phyloP scores from a whole-genome alignment of 768 basidiomycete genomes.

The Tephrocybe sp. region DNA sequence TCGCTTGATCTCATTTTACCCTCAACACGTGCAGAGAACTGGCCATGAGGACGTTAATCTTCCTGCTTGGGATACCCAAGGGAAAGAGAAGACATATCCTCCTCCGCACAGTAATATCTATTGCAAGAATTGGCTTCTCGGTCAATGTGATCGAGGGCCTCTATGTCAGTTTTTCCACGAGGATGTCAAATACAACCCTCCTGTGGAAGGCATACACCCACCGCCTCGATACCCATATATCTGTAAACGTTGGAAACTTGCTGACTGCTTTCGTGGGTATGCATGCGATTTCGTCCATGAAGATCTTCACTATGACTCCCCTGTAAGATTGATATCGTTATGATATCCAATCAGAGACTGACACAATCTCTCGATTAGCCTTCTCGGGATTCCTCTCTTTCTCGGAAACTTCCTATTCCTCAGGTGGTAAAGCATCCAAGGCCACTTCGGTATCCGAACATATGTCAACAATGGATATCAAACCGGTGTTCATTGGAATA shows the following conservation, averaged over 20 bases:
- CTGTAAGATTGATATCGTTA: neutral
- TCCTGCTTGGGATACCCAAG: constrained; percentile 1
- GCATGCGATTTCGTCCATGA: constrained; percentile 13
- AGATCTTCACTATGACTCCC: constrained; percentile 13
- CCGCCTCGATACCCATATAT: constrained; percentile 9
- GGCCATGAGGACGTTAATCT: neutral
- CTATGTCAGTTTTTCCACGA: constrained; percentile 12
- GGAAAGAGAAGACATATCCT: constrained; percentile 1
- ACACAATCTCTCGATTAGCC: neutral
- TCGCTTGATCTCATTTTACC: neutral
- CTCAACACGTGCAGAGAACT: neutral
- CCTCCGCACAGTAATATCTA: constrained; percentile 8
- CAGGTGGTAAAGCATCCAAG: constrained; percentile 7
- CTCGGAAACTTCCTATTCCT: neutral
- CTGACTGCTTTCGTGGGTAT: constrained; percentile 6
- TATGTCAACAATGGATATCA: constrained; percentile 31
- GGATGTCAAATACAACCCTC: constrained; percentile 15
- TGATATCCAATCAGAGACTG: neutral
- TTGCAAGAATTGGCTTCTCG: constrained; percentile 13
- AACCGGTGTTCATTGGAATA: constrained; percentile 22
- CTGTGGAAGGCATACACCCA: constrained; percentile 15
- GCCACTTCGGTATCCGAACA: constrained; percentile 16
- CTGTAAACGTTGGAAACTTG: constrained; percentile 4
- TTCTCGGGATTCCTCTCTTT: neutral
- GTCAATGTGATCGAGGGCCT: constrained; percentile 12